Percentiles rank a stretch among this genome's conserved stretches.
phyloP scores from a whole-genome alignment of 805 yeast species.

The Hagleromyces aurorensis region DNA sequence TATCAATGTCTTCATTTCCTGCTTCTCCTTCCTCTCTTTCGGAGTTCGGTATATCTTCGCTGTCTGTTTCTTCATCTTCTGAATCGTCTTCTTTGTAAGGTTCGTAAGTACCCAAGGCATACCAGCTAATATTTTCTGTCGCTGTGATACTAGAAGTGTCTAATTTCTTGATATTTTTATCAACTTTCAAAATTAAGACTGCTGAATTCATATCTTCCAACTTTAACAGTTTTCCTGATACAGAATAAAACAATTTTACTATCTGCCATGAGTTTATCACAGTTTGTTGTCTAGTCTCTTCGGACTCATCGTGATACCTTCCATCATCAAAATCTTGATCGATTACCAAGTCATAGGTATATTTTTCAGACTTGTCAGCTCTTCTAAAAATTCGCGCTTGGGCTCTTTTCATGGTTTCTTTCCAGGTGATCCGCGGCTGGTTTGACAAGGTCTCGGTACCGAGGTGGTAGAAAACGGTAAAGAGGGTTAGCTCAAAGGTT shows the following conservation, averaged over 20 bases:
- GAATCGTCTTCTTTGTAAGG: slow-evolving; percentile 18
- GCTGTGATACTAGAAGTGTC: slow-evolving; percentile 16
- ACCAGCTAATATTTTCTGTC: slow-evolving; percentile 36
- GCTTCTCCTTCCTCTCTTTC: slow-evolving; percentile 19
- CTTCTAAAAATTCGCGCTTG: slow-evolving; percentile 34
- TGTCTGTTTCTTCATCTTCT: slow-evolving; percentile 27
- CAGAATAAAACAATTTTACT: slow-evolving; percentile 53
- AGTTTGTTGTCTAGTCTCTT: slow-evolving; percentile 30
- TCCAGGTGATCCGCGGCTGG: slow-evolving; percentile 56
- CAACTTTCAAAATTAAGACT: slow-evolving; percentile 54
- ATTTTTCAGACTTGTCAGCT: slow-evolving; percentile 32
- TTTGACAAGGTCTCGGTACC: slow-evolving; percentile 27
- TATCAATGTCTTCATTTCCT: slow-evolving; percentile 9
- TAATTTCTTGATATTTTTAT: slow-evolving; percentile 21
- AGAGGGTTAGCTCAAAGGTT: slow-evolving; percentile 45
- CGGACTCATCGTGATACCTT: slow-evolving; percentile 57
- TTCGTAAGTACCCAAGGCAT: slow-evolving; percentile 42
- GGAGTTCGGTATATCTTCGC: slow-evolving; percentile 19
- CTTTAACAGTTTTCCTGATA: slow-evolving; percentile 57
- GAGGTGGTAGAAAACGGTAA: slow-evolving; percentile 55
- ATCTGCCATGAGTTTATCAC: slow-evolving; percentile 36
- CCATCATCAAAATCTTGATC: slow-evolving; percentile 60
- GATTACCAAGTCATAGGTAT: slow-evolving; percentile 39
- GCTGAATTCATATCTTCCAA: slow-evolving; percentile 57
- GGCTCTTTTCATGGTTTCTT: slow-evolving; percentile 61